A percentile compares a stretch with the other conserved stretches of the same genome.
Evolutionary conservation across 306 rosid species (phyloP).

Genomic region (Vicia sativa): DNA sequence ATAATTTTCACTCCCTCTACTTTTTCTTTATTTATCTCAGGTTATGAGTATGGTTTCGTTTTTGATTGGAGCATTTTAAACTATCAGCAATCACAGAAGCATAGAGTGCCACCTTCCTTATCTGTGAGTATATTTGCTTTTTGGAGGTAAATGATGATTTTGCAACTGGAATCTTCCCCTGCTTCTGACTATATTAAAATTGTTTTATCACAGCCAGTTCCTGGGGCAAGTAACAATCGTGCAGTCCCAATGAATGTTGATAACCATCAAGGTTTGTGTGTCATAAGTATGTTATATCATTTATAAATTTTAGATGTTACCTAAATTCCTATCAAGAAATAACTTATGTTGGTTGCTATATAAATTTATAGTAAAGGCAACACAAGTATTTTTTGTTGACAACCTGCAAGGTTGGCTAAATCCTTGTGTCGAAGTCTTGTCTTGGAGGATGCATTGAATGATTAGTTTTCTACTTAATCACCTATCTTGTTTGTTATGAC

Average conservation of each 20-base stretch:
- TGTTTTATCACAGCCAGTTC: constrained; percentile 62
- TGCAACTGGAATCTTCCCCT: constrained; percentile 6
- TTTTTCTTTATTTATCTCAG: constrained; percentile 47
- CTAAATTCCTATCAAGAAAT: constrained; percentile 27
- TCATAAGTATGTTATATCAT: constrained; percentile 9
- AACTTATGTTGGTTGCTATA: constrained; percentile 1
- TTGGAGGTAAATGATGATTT: constrained; percentile 29
- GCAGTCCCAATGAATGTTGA: constrained; percentile 57
- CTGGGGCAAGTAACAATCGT: constrained; percentile 61
- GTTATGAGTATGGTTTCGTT: constrained; percentile 78
- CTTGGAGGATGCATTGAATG: constrained; percentile 12
- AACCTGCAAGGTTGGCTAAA: constrained; percentile 28
- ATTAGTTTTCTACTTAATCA: constrained; percentile 13
- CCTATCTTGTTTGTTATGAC: constrained; percentile 13
- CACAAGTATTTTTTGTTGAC: not conserved
- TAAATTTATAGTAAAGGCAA: not conserved
- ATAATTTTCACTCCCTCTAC: constrained; percentile 21
- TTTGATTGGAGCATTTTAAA: constrained; percentile 96
- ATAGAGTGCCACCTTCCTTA: constrained; percentile 54
- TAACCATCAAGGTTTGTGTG: constrained; percentile 66
- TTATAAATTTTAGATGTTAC: constrained; percentile 10
- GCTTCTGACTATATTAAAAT: constrained; percentile 43
- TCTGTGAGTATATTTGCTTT: constrained; percentile 62
- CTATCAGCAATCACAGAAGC: constrained; percentile 89
- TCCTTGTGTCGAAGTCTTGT: constrained; percentile 10